Evolutionary conservation across 129 eudicot species (phyloP).

Genomic region (carrot (Daucus carota)): DNA sequence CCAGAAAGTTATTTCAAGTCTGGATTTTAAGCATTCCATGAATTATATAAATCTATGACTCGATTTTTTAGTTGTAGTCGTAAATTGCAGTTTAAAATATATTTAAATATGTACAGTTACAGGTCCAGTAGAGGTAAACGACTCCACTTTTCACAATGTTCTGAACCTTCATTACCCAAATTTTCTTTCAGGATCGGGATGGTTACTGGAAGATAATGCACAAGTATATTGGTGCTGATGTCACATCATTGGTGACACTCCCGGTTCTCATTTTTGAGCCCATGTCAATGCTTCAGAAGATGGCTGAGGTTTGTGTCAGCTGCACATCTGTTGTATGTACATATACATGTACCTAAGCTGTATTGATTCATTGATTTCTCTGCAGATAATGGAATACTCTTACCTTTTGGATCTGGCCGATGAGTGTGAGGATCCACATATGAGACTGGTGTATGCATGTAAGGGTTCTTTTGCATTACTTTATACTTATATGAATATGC

Average conservation of each 20-base stretch:
- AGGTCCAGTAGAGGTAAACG: background rate
- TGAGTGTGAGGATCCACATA: conserved; percentile 85
- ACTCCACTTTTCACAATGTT: background rate
- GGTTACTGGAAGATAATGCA: conserved; percentile 98
- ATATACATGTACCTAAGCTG: background rate
- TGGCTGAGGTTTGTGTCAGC: conserved; percentile 79
- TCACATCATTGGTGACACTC: conserved; percentile 92
- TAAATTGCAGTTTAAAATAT: background rate
- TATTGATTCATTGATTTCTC: background rate
- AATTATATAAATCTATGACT: background rate
- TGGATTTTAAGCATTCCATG: background rate
- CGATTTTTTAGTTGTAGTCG: background rate
- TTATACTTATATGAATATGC: background rate
- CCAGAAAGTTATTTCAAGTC: background rate
- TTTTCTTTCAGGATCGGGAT: conserved; percentile 69
- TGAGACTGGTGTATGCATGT: conserved; percentile 84
- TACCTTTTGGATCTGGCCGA: conserved; percentile 73
- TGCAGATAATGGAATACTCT: conserved; percentile 90
- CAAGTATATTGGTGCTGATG: conserved; percentile 80
- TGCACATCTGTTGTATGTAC: conserved; percentile 12
- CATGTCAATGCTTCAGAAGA: conserved; percentile 92
- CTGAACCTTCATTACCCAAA: background rate
- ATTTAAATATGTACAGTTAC: too few species aligned
- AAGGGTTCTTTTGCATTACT: conserved; percentile 4
- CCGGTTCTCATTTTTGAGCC: conserved; percentile 98